Base-by-base conservation (phyloP, 208 protist genomes). In the Leishmania aethiopica region DNA sequence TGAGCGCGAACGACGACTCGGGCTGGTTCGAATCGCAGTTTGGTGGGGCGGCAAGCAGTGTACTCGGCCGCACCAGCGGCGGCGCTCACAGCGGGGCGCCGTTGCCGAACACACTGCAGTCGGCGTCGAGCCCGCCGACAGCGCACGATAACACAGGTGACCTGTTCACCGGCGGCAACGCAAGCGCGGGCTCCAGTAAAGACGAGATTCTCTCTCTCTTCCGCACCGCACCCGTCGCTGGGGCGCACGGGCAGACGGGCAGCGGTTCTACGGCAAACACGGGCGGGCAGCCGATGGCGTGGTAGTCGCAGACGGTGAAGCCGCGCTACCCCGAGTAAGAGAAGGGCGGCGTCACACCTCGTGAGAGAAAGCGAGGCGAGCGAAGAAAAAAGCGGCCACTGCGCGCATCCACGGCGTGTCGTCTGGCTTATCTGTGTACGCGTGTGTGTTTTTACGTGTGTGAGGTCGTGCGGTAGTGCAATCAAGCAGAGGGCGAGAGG, bases 201-300 rank as follows among this genome's bases (percentile, higher is more conserved):
- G 45, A 83, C 32, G 93, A 96, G 59, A 95, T 96, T 73, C 77
- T 96, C 47, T 95, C 88, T 4, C 62, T 96, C 28, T 96, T 96
- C 78, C 78, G 32, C 45, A 80, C 83, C 13, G 83, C 83, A 0
- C 78, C 83, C 1, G 57, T 86, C 19, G 73, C 71, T 13, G 84
- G 64, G 32, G 79, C 71, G 1, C 59, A 53, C 11, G 80, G 37
- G 42, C 53, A 71, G 78, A 5, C 71, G 55, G 45, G n/a, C 35
- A 37, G 59, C 40, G 45, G 8, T 25, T 13, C 69, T 11, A 77
- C 57, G 15, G 71, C 47, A 28, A 57, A 59, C 11, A 81, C 77
- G 35, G 57, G 79, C n/a, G 78, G 83, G 8, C 51, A 72, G 32
- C 57, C 75, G 37, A 78, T 82, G 72, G 92, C 90, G 45, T 95